Conservation (phyloP, 805 yeast species). For the Ogataea angusta region DNA sequence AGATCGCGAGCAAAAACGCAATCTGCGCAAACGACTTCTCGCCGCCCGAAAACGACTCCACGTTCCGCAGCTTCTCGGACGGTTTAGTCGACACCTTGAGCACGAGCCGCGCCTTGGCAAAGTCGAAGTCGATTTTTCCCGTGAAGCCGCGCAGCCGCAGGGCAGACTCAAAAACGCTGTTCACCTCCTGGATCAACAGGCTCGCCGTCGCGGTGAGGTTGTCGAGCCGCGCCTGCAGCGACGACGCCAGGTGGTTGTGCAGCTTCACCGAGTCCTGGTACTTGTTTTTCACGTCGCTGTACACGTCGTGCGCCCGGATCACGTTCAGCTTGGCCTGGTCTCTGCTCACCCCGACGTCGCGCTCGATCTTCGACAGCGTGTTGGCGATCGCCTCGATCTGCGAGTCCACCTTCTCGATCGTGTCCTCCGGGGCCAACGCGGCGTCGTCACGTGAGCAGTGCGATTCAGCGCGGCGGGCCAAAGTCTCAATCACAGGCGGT, state of each 20-base stretch:
- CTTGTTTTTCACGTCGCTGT: slow-evolving; percentile 40
- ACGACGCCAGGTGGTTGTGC: slow-evolving; percentile 30
- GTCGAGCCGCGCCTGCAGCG: slow-evolving; percentile 42
- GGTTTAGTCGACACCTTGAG: slow-evolving; percentile 61
- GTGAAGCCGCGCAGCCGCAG: slow-evolving; percentile 65
- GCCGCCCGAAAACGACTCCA: slow-evolving; percentile 91
- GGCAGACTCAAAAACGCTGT: slow-evolving; percentile 55
- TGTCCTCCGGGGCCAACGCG: slow-evolving; percentile 36
- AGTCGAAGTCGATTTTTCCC: slow-evolving; percentile 69
- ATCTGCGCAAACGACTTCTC: slow-evolving; percentile 94
- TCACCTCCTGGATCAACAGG: slow-evolving; percentile 46
- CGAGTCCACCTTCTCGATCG: slow-evolving; percentile 44
- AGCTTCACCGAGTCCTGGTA: slow-evolving; percentile 34
- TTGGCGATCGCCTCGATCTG: slow-evolving; percentile 46
- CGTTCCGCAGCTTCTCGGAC: slow-evolving; percentile 59
- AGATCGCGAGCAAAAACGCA: slow-evolving; percentile 79
- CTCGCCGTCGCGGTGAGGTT: slow-evolving; percentile 40
- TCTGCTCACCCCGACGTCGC: slow-evolving; percentile 49
- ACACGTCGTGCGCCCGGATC: slow-evolving; percentile 40
- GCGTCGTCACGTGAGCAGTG: slow-evolving; percentile 51
- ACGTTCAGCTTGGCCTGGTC: slow-evolving; percentile 53
- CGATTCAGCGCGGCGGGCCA: slow-evolving; percentile 31
- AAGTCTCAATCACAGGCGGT: slow-evolving; percentile 27
- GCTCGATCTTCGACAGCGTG: slow-evolving; percentile 51
- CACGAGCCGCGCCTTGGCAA: slow-evolving; percentile 45